Base-by-base conservation (phyloP, 2,329 filamentous ascomycete genomes). In the Aspergillus sp. region DNA sequence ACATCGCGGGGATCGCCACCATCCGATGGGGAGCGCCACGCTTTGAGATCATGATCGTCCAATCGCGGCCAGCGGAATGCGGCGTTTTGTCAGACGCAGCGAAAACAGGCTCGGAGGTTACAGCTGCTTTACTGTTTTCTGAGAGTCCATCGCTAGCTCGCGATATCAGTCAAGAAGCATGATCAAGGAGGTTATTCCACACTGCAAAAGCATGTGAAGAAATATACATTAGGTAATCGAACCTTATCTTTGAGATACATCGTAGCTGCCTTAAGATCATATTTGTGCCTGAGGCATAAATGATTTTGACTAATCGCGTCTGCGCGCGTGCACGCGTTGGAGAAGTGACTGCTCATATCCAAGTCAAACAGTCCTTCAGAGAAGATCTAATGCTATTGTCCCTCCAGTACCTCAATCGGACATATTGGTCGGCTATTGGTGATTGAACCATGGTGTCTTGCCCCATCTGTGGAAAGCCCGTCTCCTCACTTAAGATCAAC, bases 391-490 rank as follows among this genome's bases (percentile, higher is more conserved):
- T 49, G 47, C 9, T 9, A 5, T 25, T 45, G 19, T 8, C 25
- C 28, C 30, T 15, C 4, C 46, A 38, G 25, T n/a, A 19, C 11
- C 22, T 50, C 19, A 23, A 3, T 48, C 22, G 25, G 23, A 34
- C 38, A 38, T 49, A 11, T 54, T 60, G 34, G 53, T 60, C 34
- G 30, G 31, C 46, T 59, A 19, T 52, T 41, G 49, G 49, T 43
- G 45, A 63, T 41, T 46, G 31, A 53, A 69, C 41, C 57, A 80
- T 80, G 83, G 91, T 96, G 68, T 85, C 87, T 70, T 97, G 93
- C 74, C 93, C 93, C 17, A 91, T 93, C 67, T 97, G 93, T 81
- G 83, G 86, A 72, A 89, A 90, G 70, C 81, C 84, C 59, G 74
- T 76, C 19, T 46, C 72, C 5, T 69, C 71, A 41, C 61, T 71